Evolutionary conservation across 1,284 basidiomycete species (phyloP), one percentile per base, ranked within the genome.

Genomic region (Cutaneotrichosporon mucoides): DNA sequence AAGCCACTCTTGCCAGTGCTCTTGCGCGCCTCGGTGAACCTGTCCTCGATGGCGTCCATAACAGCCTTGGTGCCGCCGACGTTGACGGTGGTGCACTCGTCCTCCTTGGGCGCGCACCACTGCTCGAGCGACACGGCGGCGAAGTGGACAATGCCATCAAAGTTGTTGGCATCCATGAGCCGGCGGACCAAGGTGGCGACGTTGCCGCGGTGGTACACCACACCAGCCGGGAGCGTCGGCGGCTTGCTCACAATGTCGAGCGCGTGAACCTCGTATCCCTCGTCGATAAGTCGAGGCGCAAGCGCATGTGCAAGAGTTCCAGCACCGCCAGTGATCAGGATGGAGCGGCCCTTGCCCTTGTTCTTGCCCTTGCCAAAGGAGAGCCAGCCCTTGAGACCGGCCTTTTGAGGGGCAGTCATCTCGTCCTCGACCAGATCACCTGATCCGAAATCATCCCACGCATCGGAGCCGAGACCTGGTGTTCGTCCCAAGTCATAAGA

Each of bases 271-370:
- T 49, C 66, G 59, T 68, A 72, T 8, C 54, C 45, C 33, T 43
- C 51, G n/a, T 33, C 43, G 33, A 51, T 36, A 13, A 56, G 51
- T 7, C 49, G 47, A 8, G 40, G 53, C 5, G 57, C 46, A 12
- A 58, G 40, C 9, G 38, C 64, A 68, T 60, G 54, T 67, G 68
- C 76, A 8, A 78, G 62, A 13, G 67, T 68, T 0, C 74, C 72
- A 1, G 74, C 73, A 15, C 76, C 76, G 11, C 75, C 76, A 5
- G 73, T 75, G 53, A 78, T 59, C 13, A 78, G 58, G 5, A 78
- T 40, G 48, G 48, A 41, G 52, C 64, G 38, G 55, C 40, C 45
- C 42, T 63, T 24, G 35, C 81, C 82, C 41, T 85, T 82, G 52
- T 51, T 24, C 24, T 24, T 24, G 24, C 24, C 24, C 24, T 24